A percentile compares a stretch with the other conserved stretches of the same genome.
Conservation (phyloP, 2,329 filamentous ascomycete genomes). For the Fusarium tricinctum region DNA sequence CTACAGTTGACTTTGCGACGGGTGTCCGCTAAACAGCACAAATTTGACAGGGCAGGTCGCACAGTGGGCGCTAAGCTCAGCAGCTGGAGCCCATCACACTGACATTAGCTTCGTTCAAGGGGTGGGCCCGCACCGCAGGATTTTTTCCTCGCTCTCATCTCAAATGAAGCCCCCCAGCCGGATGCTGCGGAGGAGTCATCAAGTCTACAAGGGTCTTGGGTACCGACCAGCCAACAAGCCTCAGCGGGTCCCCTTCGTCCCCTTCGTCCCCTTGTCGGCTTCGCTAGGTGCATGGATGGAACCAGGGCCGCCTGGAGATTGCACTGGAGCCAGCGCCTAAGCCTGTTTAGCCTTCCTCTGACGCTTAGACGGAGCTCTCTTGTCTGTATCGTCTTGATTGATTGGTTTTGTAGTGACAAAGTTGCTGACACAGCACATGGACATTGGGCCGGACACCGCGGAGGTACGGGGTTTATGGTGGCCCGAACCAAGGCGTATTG, state of each 20-base stretch:
- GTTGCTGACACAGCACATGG: constrained; percentile 43
- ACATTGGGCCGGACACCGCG: constrained; percentile 33
- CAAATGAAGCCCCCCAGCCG: constrained; percentile 36
- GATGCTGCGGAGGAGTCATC: constrained; percentile 49
- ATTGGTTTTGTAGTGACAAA: constrained; percentile 2
- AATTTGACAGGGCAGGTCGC: constrained; percentile 27
- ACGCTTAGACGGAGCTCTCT: constrained; percentile 41
- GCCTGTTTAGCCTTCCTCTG: constrained; percentile 44
- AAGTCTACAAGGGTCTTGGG: constrained; percentile 43
- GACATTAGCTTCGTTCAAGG: constrained; percentile 33
- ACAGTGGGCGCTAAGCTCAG: constrained; percentile 35
- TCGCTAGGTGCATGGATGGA: constrained; percentile 24
- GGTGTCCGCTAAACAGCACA: constrained; percentile 27
- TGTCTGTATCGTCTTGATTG: constrained; percentile 3
- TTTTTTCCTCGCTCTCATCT: constrained; percentile 35
- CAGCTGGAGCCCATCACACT: constrained; percentile 29
- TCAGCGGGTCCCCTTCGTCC: constrained; percentile 34
- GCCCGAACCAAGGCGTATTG: constrained; percentile 46
- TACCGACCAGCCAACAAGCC: constrained; percentile 44
- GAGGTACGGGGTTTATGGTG: constrained; percentile 48
- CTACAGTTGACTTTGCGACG: constrained; percentile 41
- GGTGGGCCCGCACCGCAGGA: constrained; percentile 35
- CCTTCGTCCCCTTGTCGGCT: constrained; percentile 20
- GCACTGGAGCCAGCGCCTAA: constrained; percentile 43
- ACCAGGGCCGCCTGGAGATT: constrained; percentile 47